Conservation (phyloP, 1,284 basidiomycete genomes). For the Tilletia setariae region DNA sequence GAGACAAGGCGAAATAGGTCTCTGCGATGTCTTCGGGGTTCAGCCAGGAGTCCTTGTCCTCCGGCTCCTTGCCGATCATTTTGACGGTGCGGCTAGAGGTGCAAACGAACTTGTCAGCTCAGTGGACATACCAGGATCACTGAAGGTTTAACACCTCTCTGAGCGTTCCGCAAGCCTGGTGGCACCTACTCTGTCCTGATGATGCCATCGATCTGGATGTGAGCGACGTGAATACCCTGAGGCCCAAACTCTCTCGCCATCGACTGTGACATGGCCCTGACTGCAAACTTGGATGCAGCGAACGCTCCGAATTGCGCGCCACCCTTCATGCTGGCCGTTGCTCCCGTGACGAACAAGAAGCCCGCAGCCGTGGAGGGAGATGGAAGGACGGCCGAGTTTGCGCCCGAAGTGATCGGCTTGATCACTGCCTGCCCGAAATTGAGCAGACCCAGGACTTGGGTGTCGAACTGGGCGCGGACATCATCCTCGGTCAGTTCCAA, state of each 20-base stretch:
- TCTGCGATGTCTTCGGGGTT: slow-evolving; percentile 32
- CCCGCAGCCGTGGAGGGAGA: slow-evolving; percentile 1
- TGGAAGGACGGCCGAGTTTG: neutral
- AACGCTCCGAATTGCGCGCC: slow-evolving; percentile 19
- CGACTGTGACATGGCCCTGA: slow-evolving; percentile 33
- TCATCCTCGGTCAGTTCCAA: slow-evolving; percentile 15
- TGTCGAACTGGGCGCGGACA: neutral
- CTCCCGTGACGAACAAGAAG: slow-evolving; percentile 19
- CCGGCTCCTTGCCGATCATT: slow-evolving; percentile 4
- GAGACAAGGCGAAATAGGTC: slow-evolving; percentile 50
- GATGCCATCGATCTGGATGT: slow-evolving; percentile 56
- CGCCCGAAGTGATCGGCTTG: neutral
- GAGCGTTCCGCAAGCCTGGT: slow-evolving; percentile 29
- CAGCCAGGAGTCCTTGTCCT: slow-evolving; percentile 24
- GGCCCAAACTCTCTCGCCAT: slow-evolving; percentile 57
- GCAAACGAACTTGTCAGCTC: too few species aligned
- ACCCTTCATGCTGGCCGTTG: slow-evolving; percentile 16
- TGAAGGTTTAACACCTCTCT: slow-evolving; percentile 38
- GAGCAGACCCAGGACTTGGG: slow-evolving; percentile 15
- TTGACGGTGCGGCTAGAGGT: neutral
- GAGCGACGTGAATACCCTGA: slow-evolving; percentile 56
- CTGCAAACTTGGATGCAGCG: slow-evolving; percentile 17
- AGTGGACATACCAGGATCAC: too few species aligned
- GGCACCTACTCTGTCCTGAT: slow-evolving; percentile 53
- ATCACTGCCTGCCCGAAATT: slow-evolving; percentile 21